A percentile compares a stretch with the other conserved stretches of the same genome.
phyloP scores from a whole-genome alignment of 2,329 filamentous ascomycete species.

The Exophiala oligosperma region DNA sequence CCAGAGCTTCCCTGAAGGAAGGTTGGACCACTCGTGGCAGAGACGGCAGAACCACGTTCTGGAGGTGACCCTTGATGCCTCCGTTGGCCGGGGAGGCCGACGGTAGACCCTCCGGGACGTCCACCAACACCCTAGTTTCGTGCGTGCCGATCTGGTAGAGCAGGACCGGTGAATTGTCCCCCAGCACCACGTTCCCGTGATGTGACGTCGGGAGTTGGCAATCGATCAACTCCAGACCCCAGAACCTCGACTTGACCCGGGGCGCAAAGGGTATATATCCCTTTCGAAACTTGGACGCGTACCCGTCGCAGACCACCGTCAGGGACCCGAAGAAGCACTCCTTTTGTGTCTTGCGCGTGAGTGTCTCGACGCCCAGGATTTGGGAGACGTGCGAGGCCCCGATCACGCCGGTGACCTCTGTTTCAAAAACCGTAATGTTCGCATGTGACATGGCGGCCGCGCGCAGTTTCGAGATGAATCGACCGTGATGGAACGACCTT shows the following conservation, averaged over 20 bases:
- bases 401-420: constrained; percentile 76
- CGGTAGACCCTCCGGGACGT: constrained; percentile 76
- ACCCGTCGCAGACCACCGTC: constrained; percentile 89
- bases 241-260: constrained; percentile 81
- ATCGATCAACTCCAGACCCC: constrained; percentile 88
- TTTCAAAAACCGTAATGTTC: constrained; percentile 90
- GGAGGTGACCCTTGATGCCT: constrained; percentile 81
- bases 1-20: constrained; percentile 73
- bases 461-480: constrained; percentile 83
- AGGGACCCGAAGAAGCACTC: constrained; percentile 87
- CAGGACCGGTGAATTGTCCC: constrained; percentile 73
- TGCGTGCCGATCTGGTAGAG: constrained; percentile 96
- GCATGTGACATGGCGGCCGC: constrained; percentile 70
- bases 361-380: constrained; percentile 79
- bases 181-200: constrained; percentile 86
- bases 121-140: constrained; percentile 87
- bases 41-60: constrained; percentile 74
- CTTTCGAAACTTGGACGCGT: constrained; percentile 88
- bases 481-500: constrained; percentile 86
- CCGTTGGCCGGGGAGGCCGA: constrained; percentile 72
- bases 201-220: constrained; percentile 71
- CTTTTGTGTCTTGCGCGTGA: constrained; percentile 60
- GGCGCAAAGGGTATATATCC: constrained; percentile 68
- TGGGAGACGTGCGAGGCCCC: constrained; percentile 67
- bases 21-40: constrained; percentile 72